Evolutionary conservation across 208 protist species (phyloP), one percentile per base, ranked within the genome.

Genomic region (Crithidia brevicula): DNA sequence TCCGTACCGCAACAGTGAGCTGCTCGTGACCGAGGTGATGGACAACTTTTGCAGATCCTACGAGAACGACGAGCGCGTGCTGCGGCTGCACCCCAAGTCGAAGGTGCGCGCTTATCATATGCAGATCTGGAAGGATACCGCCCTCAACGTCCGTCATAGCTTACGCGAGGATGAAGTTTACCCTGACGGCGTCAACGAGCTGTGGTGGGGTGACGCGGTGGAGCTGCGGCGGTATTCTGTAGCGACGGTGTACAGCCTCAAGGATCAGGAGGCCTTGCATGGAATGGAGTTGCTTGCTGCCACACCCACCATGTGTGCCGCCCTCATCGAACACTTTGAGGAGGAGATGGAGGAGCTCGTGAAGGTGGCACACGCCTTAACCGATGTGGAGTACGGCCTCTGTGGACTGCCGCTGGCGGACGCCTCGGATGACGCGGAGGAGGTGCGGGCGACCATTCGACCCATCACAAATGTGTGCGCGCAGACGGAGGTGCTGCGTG

Each of bases 1-100:
- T 4, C 72, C 77, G 7, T 95, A 91, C 77, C 69, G 70, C 27
- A 72, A 59, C 42, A 92, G 86, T 69, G 90, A 95, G 78, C 63
- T 92, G 51, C 85, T 87, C 33, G 79, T 83, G 36, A 73, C 72
- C 23, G 90, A 95, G 77, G 84, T 95, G 60, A 74, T 93, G 60
- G 86, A 94, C 49, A 79, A 82, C 43, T 42, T 86, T 22, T 95
- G 90, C 54, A 63, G 60, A 13, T 58, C 85, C 23, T 50, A 56
- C 25, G 4, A 69, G 20, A 77, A 79, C 54, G 62, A 79, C 11
- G 61, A 87, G 46, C 81, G 86, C 61, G 66, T 64, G 46, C 57
- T 94, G 28, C 83, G 83, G 6, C 28, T 94, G 27, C 83, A 91
- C 65, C 56, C 64, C 0, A 77, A 85, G 53, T 87, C 62, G 18